These are phyloP conservation scores for Fusarium hainanense DNA, from an alignment of 2,329 filamentous ascomycete genomes.

Conservation along the genomic window DNA sequence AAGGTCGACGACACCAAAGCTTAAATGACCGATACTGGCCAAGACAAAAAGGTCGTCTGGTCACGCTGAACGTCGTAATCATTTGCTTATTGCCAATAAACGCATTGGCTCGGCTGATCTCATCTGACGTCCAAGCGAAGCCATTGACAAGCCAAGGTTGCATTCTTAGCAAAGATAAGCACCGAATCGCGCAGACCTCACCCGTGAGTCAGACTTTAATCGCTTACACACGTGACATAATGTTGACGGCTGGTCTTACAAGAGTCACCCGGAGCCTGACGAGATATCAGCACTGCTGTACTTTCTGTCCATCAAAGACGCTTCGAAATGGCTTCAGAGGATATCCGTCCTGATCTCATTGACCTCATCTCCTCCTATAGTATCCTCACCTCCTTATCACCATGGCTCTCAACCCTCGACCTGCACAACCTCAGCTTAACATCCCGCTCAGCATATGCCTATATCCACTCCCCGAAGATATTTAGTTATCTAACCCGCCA, in stretches of 20 bases:
- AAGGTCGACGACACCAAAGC: neutral
- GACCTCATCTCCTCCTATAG: conserved; percentile 28
- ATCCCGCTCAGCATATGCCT: neutral
- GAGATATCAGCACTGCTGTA: too few species aligned
- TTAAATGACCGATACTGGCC: neutral
- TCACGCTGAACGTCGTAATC: neutral
- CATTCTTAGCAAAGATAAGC: neutral
- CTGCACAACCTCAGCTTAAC: conserved; percentile 24
- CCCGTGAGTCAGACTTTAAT: neutral
- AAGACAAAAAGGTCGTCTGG: neutral
- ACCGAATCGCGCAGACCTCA: neutral
- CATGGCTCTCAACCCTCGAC: conserved; percentile 33
- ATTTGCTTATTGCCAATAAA: neutral
- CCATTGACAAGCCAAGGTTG: neutral
- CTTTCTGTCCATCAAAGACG: rapidly evolving
- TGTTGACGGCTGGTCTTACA: rapidly evolving
- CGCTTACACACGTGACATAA: conserved; percentile 1
- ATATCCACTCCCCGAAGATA: neutral
- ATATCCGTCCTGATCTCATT: neutral
- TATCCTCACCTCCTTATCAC: conserved; percentile 23
- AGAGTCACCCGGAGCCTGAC: rapidly evolving
- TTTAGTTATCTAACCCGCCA: conserved; percentile 17
- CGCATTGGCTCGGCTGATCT: neutral
- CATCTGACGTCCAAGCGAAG: neutral
- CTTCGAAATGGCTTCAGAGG: neutral